Evolutionary conservation across 1,284 basidiomycete species (phyloP).

Genomic region (Lentinus polychrous): DNA sequence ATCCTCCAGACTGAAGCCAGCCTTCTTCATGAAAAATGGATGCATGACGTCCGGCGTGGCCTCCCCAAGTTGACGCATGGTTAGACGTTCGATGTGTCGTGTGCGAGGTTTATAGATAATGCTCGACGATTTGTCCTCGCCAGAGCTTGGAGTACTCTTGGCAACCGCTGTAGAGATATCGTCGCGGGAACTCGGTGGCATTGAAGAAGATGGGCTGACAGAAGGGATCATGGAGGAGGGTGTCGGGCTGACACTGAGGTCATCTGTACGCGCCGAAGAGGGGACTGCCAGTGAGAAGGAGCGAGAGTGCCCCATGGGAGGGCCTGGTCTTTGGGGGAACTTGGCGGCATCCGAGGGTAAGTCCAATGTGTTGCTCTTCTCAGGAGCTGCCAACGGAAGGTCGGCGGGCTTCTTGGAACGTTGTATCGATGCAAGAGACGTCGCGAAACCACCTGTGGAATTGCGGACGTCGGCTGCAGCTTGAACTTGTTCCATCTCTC

Average conservation of each 20-base stretch:
- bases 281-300: not conserved
- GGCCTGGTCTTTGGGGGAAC: not conserved
- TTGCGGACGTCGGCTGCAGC: slow-evolving; percentile 38
- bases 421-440: not conserved
- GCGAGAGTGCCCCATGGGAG: not conserved
- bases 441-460: slow-evolving; percentile 14
- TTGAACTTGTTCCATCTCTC: slow-evolving; percentile 70
- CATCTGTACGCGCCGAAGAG: not conserved
- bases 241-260: not conserved
- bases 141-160: slow-evolving; percentile 5
- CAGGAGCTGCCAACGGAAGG: not conserved
- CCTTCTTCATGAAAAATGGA: slow-evolving; percentile 79
- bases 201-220: not conserved
- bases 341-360: not conserved
- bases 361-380: not conserved
- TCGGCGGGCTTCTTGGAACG: not conserved
- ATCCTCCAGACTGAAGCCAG: slow-evolving; percentile 75
- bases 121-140: slow-evolving; percentile 23
- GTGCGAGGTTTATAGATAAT: slow-evolving; percentile 45
- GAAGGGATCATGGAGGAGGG: not conserved
- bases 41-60: slow-evolving; percentile 85
- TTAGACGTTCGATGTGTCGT: slow-evolving; percentile 65
- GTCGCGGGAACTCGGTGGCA: not conserved
- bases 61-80: slow-evolving; percentile 80
- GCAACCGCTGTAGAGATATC: slow-evolving; percentile 6